Base-by-base conservation (phyloP, 192 early-diverging fungal species). In the Phycomyces nitens region DNA sequence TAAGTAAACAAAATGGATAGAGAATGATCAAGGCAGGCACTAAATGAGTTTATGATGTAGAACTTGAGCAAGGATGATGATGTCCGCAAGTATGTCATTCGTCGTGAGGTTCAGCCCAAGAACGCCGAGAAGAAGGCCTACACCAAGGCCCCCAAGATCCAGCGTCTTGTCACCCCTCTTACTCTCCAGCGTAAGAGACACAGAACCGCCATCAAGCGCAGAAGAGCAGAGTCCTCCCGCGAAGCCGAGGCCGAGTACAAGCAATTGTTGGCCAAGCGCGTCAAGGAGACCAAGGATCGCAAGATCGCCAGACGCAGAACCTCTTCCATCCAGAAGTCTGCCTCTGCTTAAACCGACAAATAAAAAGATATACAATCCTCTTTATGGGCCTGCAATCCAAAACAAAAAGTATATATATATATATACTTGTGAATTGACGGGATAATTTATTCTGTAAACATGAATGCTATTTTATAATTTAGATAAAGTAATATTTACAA, bases 51-150 rank as follows among this genome's bases (percentile, higher is more conserved):
- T n/a, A n/a, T n/a, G n/a, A n/a, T n/a, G n/a, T 57, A 57, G 59
- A 90, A 93, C 86, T 88, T 98, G 77, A 88, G 79, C 84, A 94
- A 97, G 90, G 93, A 93, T 55, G 96, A 97, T 83, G 96, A 99
- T 84, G 96, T 99, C 64, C 93, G 95, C 87, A 93, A 99, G 88
- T 99, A 93, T 85, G 96, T 99, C 55, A 96, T 99, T 73, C 94
- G 95, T 74, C 94, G 96, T 75, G 95, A 97, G 79, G 82, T 99
- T 66, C 80, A 86, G 70, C 87, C 86, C 84, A 93, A 92, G 87
- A 86, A 88, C 76, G 80, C 84, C 50, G 92, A 87, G 68, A 94
- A 92, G 85, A 94, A 95, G 89, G 80, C 89, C 64, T 88, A 85
- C 88, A 92, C 94, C 84, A 99, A 99, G 91, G 95, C 81, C 60